A percentile compares a stretch with the other conserved stretches of the same genome.
Evolutionary conservation across 805 yeast species (phyloP).

Genomic region (Saturnispora quitensis): DNA sequence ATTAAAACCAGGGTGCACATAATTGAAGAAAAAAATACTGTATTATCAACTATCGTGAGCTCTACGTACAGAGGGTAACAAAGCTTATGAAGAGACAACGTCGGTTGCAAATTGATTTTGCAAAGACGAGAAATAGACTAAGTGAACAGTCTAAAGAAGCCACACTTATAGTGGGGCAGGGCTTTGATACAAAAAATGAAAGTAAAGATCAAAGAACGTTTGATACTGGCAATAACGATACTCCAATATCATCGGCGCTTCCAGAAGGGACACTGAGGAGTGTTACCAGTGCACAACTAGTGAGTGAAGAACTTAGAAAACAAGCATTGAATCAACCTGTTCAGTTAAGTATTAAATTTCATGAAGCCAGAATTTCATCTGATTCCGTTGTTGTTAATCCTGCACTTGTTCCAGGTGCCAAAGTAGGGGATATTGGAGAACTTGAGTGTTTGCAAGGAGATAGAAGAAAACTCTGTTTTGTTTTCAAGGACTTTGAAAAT

Average conservation of each 20-base stretch:
- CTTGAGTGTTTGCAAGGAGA: slow-evolving; percentile 37
- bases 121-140: slow-evolving; percentile 21
- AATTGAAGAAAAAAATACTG: not conserved
- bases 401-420: slow-evolving; percentile 48
- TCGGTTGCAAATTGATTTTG: slow-evolving; percentile 21
- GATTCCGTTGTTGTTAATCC: slow-evolving; percentile 60
- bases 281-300: not conserved
- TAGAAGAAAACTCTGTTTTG: slow-evolving; percentile 34
- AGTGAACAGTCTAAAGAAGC: slow-evolving; percentile 28
- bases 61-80: not conserved
- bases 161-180: slow-evolving; percentile 25
- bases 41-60: not conserved
- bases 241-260: not conserved
- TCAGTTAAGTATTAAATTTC: slow-evolving; percentile 45
- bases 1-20: not conserved
- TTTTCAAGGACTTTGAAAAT: slow-evolving; percentile 26
- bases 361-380: slow-evolving; percentile 51
- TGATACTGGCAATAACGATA: not conserved
- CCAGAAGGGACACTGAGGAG: not conserved
- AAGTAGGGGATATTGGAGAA: slow-evolving; percentile 73
- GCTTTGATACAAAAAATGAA: not conserved
- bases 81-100: slow-evolving; percentile 17
- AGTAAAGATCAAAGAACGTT: not conserved
- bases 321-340: slow-evolving; percentile 24
- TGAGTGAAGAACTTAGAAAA: slow-evolving; percentile 3